Percentiles rank a stretch among this genome's conserved stretches.
Conservation (phyloP, 1,284 basidiomycete genomes). For the Phellinidium pouzarii region DNA sequence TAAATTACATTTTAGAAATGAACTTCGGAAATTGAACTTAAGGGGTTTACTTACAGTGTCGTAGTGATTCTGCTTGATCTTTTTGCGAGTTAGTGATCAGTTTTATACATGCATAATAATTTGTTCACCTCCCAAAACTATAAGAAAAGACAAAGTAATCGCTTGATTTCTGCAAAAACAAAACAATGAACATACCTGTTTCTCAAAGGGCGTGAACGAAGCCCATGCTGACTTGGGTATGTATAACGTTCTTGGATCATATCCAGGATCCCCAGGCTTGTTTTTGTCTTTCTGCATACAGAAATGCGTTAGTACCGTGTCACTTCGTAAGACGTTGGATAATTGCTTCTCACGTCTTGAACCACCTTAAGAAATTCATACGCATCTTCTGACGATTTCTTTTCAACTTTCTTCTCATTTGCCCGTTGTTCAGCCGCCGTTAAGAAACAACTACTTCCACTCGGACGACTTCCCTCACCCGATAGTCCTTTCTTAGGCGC, state of each 20-base stretch:
- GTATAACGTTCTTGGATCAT: conserved; percentile 86
- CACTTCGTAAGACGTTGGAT: background rate
- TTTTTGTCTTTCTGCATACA: conserved; percentile 70
- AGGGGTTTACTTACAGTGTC: conserved; percentile 58
- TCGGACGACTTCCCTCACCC: conserved; percentile 22
- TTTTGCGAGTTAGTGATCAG: background rate
- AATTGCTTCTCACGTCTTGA: conserved; percentile 55
- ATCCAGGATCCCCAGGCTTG: conserved; percentile 77
- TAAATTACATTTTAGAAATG: conserved; percentile 25
- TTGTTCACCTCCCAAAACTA: conserved; percentile 78
- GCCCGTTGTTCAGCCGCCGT: conserved; percentile 83
- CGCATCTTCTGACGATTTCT: conserved; percentile 74
- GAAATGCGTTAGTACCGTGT: background rate
- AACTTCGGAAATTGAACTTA: background rate
- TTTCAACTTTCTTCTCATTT: conserved; percentile 73
- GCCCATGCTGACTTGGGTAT: conserved; percentile 79
- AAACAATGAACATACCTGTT: conserved; percentile 48
- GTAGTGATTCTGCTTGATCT: conserved; percentile 92
- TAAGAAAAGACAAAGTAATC: conserved; percentile 5
- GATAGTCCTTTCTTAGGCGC: conserved; percentile 26
- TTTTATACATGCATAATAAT: background rate
- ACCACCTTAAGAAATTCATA: conserved; percentile 79
- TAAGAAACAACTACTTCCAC: conserved; percentile 47
- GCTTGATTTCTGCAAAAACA: background rate
- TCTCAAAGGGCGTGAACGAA: conserved; percentile 93